Evolutionary conservation across 805 yeast genomes (phyloP), one percentile per base, ranked within the genome.

Genomic region (Isabelozyma heimii): DNA sequence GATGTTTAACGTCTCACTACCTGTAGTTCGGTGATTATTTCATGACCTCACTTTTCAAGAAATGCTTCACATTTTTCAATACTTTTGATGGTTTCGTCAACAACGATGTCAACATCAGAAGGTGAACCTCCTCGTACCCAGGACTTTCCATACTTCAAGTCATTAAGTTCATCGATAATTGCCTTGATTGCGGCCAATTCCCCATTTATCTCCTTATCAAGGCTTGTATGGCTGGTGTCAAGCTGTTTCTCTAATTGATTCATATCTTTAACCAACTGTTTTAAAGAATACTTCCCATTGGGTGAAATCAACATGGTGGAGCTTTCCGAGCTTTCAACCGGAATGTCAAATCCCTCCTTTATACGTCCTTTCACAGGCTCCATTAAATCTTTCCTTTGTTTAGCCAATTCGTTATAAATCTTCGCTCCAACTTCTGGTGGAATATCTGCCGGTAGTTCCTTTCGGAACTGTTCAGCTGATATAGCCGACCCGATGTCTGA

Each of bases 141-240:
- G 53, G 47, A 50, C 16, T 56, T 52, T 0, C 67, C 59, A 52
- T 58, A 58, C 48, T 61, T 48, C 26, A 71, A 46, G 30, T 66
- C 73, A 46, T 61, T 60, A 37, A 70, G 50, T 9, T 54, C 52
- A 17, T 61, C 63, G 2, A 70, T 59, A 9, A 52, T 30, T 5
- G 33, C 37, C 4, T 48, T 30, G 12, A 66, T 48, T 9, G 60
- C 56, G 3, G 44, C 40, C 15, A 64, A 44, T 42, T 52, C 56
- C 9, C 38, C 17, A 4, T 46, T 49, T 4, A 59, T 44, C 16
- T 55, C 37, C 5, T 28, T 33, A 43, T 69, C 62, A 1, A 64
- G 33, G 5, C 42, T 28, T 2, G 47, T 38, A 4, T 56, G 46
- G 33, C 70, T 72, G 0, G 51, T 42, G 4, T 57, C 65, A 6